phyloP scores from a whole-genome alignment of 163 green algal species.

The Scenedesmus sp. region DNA sequence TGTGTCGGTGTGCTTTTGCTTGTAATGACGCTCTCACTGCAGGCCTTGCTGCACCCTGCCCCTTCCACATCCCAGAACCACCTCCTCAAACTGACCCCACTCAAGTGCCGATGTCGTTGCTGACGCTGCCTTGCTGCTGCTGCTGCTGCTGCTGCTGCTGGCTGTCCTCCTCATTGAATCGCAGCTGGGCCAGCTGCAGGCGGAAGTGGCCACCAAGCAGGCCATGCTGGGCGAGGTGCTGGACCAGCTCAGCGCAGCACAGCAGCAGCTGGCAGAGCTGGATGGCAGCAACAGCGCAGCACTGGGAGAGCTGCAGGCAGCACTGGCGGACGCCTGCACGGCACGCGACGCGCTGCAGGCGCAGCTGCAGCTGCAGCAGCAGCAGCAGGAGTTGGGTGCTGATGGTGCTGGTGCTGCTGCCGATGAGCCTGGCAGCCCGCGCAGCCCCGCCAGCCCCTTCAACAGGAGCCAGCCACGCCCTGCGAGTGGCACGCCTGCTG shows the following conservation, averaged over 20 bases:
- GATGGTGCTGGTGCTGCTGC: not conserved
- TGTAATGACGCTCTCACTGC: no score
- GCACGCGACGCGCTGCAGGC: not conserved
- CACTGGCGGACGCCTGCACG: not conserved
- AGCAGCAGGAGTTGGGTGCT: not conserved
- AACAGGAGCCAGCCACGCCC: not conserved
- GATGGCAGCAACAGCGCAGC: not conserved
- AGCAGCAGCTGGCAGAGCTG: constrained; percentile 9
- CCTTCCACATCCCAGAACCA: not conserved
- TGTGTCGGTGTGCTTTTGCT: not conserved
- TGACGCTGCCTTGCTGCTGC: not conserved
- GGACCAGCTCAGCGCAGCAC: constrained; percentile 10
- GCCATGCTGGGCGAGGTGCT: not conserved
- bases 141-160: not conserved
- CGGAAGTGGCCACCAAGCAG: constrained; percentile 8
- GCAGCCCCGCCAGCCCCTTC: not conserved
- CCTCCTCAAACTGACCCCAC: not conserved
- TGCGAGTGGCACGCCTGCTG: constrained; percentile 26
- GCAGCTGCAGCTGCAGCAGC: not conserved
- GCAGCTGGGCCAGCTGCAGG: constrained; percentile 33
- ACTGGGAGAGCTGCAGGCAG: constrained; percentile 5
- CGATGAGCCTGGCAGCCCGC: not conserved
- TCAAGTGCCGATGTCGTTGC: no score
- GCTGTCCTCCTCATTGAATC: not conserved
- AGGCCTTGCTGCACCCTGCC: not conserved